These are phyloP conservation scores for Phytophthora niederhauseri DNA, from an alignment of 352 stramenopile genomes.

Conservation along the genomic window DNA sequence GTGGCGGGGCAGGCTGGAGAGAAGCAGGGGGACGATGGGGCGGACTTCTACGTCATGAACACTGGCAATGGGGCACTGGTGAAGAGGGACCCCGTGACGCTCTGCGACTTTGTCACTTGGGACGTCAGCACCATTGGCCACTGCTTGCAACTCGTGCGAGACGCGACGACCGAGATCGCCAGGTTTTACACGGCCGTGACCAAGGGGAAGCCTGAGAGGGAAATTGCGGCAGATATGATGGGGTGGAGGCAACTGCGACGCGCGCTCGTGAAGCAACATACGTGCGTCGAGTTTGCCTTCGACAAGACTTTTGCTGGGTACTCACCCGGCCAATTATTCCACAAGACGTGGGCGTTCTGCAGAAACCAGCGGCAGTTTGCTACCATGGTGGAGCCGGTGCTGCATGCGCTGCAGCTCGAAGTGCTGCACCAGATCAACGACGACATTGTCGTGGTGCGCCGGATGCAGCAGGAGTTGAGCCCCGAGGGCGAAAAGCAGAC, in stretches of 20 bases:
- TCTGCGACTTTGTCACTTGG: slow-evolving; percentile 48
- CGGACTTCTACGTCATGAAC: slow-evolving; percentile 26
- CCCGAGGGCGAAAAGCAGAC: slow-evolving; percentile 26
- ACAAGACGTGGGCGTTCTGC: slow-evolving; percentile 39
- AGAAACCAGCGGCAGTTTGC: slow-evolving; percentile 37
- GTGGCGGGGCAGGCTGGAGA: background rate
- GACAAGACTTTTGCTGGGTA: slow-evolving; percentile 30
- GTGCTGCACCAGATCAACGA: slow-evolving; percentile 43
- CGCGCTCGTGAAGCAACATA: slow-evolving; percentile 19
- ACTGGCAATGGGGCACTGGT: background rate
- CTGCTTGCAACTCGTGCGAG: slow-evolving; percentile 36
- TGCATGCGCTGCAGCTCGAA: slow-evolving; percentile 33
- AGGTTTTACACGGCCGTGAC: slow-evolving; percentile 28
- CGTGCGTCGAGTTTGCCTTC: slow-evolving; percentile 38
- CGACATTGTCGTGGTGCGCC: slow-evolving; percentile 42
- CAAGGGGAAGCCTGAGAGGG: background rate
- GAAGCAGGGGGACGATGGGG: background rate
- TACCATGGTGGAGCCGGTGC: slow-evolving; percentile 29
- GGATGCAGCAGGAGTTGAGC: slow-evolving; percentile 39
- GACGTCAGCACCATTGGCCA: slow-evolving; percentile 35
- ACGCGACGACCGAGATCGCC: slow-evolving; percentile 32
- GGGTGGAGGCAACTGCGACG: slow-evolving; percentile 33
- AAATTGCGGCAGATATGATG: slow-evolving; percentile 23
- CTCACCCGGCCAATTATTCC: slow-evolving; percentile 29
- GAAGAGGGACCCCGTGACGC: slow-evolving; percentile 32